Evolutionary conservation across 176 grass and related monocot genomes (phyloP).

Genomic region (Rhynchospora breviuscula): DNA sequence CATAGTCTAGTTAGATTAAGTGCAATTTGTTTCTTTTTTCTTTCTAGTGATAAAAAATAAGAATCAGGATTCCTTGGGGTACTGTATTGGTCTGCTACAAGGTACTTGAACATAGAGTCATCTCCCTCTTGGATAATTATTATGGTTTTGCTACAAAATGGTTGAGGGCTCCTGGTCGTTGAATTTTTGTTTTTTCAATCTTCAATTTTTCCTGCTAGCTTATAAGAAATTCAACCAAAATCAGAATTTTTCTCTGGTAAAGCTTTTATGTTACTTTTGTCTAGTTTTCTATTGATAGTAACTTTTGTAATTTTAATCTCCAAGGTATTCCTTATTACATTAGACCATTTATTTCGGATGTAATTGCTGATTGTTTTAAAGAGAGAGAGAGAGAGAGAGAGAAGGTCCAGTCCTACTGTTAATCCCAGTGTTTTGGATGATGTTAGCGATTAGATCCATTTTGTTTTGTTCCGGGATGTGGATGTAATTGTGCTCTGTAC

Average conservation of each 20-base stretch:
- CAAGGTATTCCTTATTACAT: not conserved
- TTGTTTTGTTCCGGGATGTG: no score
- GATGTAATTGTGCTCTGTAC: no score
- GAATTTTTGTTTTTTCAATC: not conserved
- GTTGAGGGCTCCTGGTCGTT: not conserved
- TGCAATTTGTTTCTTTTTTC: slow-evolving; percentile 13
- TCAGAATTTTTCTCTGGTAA: not conserved
- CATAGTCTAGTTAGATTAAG: not conserved
- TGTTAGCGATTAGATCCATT: no score
- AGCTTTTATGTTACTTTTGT: not conserved
- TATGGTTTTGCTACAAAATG: not conserved
- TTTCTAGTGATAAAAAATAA: not conserved
- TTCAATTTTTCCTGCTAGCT: not conserved
- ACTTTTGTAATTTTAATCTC: not conserved
- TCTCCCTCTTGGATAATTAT: not conserved
- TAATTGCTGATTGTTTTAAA: no score
- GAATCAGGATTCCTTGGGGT: not conserved
- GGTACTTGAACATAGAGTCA: not conserved
- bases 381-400: no score
- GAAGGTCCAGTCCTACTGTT: no score
- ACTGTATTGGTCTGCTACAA: not conserved
- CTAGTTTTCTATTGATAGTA: not conserved
- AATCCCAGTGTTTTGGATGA: no score
- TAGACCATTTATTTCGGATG: no score
- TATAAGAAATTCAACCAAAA: not conserved